A percentile compares a stretch with the other conserved stretches of the same genome.
Conservation (phyloP, 2,329 filamentous ascomycete genomes). For the Dactylellina sp. region DNA sequence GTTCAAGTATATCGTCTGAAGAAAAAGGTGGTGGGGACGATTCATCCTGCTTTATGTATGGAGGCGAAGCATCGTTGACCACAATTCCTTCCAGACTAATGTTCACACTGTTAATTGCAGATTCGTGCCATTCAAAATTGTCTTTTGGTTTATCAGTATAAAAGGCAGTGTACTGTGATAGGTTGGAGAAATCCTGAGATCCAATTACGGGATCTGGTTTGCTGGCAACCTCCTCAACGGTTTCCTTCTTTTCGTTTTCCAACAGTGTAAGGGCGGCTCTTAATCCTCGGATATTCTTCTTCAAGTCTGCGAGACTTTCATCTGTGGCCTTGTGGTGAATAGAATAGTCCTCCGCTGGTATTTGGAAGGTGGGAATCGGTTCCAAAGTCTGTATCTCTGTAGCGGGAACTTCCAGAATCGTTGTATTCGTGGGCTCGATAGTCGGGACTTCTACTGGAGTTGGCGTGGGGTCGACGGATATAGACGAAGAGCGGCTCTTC, state of each 20-base stretch:
- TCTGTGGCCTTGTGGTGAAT: slow-evolving; percentile 41
- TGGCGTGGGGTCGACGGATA: slow-evolving; percentile 14
- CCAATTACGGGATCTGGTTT: slow-evolving; percentile 19
- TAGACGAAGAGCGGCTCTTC: slow-evolving; percentile 38
- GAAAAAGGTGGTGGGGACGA: slow-evolving; percentile 14
- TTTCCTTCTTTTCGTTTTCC: slow-evolving; percentile 33
- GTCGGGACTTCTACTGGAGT: slow-evolving; percentile 5
- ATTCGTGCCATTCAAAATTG: slow-evolving; percentile 10
- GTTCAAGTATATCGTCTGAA: slow-evolving; percentile 6
- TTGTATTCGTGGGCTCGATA: background rate
- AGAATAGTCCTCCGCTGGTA: slow-evolving; percentile 36
- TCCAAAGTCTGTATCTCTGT: slow-evolving; percentile 14
- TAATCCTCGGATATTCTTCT: slow-evolving; percentile 53
- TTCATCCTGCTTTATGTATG: slow-evolving; percentile 37
- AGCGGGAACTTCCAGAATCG: slow-evolving; percentile 10
- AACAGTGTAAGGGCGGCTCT: slow-evolving; percentile 38
- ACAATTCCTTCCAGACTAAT: background rate
- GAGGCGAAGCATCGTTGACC: slow-evolving; percentile 13
- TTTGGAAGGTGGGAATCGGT: background rate
- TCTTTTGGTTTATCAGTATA: slow-evolving; percentile 20
- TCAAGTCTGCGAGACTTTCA: slow-evolving; percentile 45
- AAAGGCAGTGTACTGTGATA: slow-evolving; percentile 28
- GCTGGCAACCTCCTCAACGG: slow-evolving; percentile 16
- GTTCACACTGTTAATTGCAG: slow-evolving; percentile 14
- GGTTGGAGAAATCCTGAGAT: slow-evolving; percentile 33